These are phyloP conservation scores for Venturia asperata DNA, from an alignment of 2,329 filamentous ascomycete genomes.

Conservation along the genomic window DNA sequence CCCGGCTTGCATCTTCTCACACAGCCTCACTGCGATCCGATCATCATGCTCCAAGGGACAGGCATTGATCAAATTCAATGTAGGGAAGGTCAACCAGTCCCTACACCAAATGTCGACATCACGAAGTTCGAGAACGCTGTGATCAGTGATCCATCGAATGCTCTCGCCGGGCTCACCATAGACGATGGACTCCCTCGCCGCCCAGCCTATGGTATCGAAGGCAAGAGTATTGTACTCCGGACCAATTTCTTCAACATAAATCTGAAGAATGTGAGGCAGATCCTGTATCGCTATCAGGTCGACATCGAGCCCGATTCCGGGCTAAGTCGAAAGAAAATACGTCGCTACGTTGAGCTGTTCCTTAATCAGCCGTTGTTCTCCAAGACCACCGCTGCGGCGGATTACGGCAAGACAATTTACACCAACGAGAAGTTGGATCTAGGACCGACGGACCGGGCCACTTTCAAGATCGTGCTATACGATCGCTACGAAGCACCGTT, in stretches of 20 bases:
- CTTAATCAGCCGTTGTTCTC: constrained; percentile 4
- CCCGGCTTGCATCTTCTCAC: neutral
- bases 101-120: constrained; percentile 21
- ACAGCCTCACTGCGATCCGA: neutral
- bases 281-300: constrained; percentile 28
- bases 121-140: constrained; percentile 28
- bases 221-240: constrained; percentile 25
- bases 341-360: constrained; percentile 12
- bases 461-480: constrained; percentile 22
- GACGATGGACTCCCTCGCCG: constrained; percentile 10
- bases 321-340: constrained; percentile 13
- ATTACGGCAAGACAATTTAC: constrained; percentile 26
- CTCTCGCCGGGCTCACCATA: constrained; percentile 20
- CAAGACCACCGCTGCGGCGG: constrained; percentile 20
- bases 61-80: neutral
- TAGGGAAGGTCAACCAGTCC: constrained; percentile 3
- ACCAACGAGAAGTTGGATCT: constrained; percentile 21
- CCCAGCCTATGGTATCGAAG: constrained; percentile 23
- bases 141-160: constrained; percentile 25
- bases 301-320: constrained; percentile 12
- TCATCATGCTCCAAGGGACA: neutral
- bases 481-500: constrained; percentile 12
- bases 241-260: constrained; percentile 31
- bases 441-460: constrained; percentile 25
- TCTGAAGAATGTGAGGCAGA: constrained; percentile 17